Evolutionary conservation across 495 filamentous ascomycete genomes (phyloP), one percentile per base, ranked within the genome.

Genomic region (Chaetomium tenue): DNA sequence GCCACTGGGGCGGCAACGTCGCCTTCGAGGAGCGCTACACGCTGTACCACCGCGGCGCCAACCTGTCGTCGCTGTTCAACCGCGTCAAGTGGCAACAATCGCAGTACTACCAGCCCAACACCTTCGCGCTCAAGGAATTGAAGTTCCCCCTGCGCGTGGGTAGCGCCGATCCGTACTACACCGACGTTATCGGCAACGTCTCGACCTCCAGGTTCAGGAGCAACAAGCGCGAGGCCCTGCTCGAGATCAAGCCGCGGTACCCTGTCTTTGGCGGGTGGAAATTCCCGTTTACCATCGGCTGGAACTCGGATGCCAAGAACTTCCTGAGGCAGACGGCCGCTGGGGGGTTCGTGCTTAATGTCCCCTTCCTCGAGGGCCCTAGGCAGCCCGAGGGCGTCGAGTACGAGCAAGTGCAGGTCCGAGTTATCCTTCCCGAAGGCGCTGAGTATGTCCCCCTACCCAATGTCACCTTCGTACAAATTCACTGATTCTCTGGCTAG

Each of bases 261-360:
- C 94, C 94, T 9, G 72, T 98, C 26, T 98, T 98, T 71, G 94
- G 94, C 53, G 91, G 91, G 57, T 98, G 94, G 94, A 97, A 96
- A 76, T 97, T 96, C 72, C 93, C 88, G 65, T 98, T 97, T 79
- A 88, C 88, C 52, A 84, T 97, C 51, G 95, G 94, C 63, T 98
- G 94, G 93, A 91, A 97, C 79, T 88, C 89, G 59, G 85, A 93
- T 61, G 82, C 96, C 23, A 82, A 83, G 66, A 82, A 83, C 40
- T 96, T 91, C 74, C 72, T 98, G 60, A 84, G 90, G 58, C 86
- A 84, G 68, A 81, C 77, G 44, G 79, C 80, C 26, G 76, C 77
- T 3, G 87, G 90, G 42, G 82, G 84, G 6, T 93, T 90, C 69
- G 84, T 96, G n/a, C 83, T 98, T 39, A 94, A 91, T 74, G 90